Base-by-base conservation (phyloP, 2,329 filamentous ascomycete genomes). In the Fusarium musae region DNA sequence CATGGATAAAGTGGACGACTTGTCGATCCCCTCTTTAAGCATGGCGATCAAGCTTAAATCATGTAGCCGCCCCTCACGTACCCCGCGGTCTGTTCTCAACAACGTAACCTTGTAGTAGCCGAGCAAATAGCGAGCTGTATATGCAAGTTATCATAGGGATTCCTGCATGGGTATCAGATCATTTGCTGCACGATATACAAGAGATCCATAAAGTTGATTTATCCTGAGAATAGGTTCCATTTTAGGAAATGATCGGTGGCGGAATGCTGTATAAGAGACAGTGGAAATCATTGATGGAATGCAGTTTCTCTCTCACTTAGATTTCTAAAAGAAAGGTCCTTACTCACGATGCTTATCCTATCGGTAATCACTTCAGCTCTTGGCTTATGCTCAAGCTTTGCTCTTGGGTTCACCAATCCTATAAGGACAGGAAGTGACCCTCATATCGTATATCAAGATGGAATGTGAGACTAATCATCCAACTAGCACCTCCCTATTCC, bases 361-460 rank as follows among this genome's bases (percentile, higher is more conserved):
- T 26, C 28, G 1, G 17, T 19, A 5, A 9, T 34, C n/a, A 50
- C 47, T 16, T n/a, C 19, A 5, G 16, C 15, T 19, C 17, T 59
- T 34, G 28, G 57, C 1, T 12, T 59, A 12, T 42, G 36, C n/a
- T 59, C 57, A 13, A 19, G 37, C n/a, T 16, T 59, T 9, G 57
- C 10, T 26, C n/a, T 32, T 59, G 57, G 44, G 12, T 59, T 59
- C 15, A 59, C 46, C 21, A 59, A 59, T 26, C 57, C 57, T 2
- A 59, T 59, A 32, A 28, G 46, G n/a, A 53, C 46, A 42, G 46
- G 57, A 26, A 59, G 44, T 59, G 57, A 59, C 2, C 57, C 46
- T 16, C 57, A 59, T 6, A 54, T 59, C 1, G 46, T 59, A 2
- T 59, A 59, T 26, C 57, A 59, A 21, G 57, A 59, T 34, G 57